A percentile compares a stretch with the other conserved stretches of the same genome.
Conservation (phyloP, 2,329 filamentous ascomycete genomes). For the Exophiala lecanii-corni region DNA sequence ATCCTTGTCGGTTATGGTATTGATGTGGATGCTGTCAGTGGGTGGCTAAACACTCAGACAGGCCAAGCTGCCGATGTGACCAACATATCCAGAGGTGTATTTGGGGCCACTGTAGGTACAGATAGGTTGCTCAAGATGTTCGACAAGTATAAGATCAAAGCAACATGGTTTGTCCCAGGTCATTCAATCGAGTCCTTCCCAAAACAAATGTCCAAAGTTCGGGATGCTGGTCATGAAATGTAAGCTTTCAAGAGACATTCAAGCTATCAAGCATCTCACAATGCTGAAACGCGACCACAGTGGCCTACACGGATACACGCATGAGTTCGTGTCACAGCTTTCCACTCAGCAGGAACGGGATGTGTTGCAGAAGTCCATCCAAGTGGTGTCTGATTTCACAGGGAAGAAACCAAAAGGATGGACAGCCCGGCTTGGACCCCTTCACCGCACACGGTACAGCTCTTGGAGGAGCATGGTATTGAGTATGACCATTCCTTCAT, state of each 20-base stretch:
- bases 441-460: conserved; percentile 32
- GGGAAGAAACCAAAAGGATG: conserved; percentile 41
- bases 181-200: conserved; percentile 57
- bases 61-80: conserved; percentile 34
- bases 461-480: conserved; percentile 40
- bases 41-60: conserved; percentile 36
- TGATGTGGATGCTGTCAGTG: conserved; percentile 22
- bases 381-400: conserved; percentile 35
- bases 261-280: background rate
- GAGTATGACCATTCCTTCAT: conserved; percentile 47
- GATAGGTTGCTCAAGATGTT: conserved; percentile 36
- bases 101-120: conserved; percentile 26
- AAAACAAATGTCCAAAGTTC: conserved; percentile 31
- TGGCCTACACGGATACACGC: conserved; percentile 42
- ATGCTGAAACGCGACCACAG: conserved; percentile 26
- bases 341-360: conserved; percentile 33
- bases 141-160: conserved; percentile 42
- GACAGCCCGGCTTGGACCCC: conserved; percentile 44
- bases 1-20: conserved; percentile 19
- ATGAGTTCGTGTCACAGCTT: conserved; percentile 35
- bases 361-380: conserved; percentile 36
- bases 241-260: conserved; percentile 27
- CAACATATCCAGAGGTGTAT: conserved; percentile 26
- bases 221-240: conserved; percentile 41
- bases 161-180: conserved; percentile 57